Evolutionary conservation across 257 asterid species (phyloP).

Genomic region (Coffea eugenioides): DNA sequence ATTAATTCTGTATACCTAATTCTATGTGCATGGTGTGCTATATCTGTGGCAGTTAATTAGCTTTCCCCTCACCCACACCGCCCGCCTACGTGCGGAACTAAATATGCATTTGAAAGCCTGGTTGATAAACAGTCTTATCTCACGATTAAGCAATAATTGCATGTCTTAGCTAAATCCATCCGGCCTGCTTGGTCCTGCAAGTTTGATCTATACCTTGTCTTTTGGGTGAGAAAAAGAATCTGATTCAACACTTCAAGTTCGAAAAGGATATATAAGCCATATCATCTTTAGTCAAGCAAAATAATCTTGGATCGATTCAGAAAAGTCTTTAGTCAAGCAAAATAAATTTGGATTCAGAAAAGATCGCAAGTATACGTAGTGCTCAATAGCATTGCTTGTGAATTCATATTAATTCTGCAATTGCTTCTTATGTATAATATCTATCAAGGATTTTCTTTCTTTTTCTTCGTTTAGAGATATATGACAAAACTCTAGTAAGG

Average conservation of each 20-base stretch:
- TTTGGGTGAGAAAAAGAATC: background rate
- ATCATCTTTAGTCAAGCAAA: background rate
- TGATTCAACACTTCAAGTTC: slow-evolving; percentile 3
- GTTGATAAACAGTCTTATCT: background rate
- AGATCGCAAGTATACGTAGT: background rate
- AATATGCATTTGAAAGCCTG: no score
- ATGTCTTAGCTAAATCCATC: background rate
- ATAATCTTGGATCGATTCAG: background rate
- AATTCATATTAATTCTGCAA: background rate
- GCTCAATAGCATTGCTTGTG: background rate
- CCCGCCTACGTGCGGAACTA: no score
- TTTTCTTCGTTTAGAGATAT: no score
- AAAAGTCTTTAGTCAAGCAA: background rate
- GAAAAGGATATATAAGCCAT: background rate
- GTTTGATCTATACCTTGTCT: background rate
- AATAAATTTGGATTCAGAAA: background rate
- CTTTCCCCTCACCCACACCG: no score
- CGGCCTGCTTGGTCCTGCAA: background rate
- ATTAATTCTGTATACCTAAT: no score
- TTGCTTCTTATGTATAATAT: background rate
- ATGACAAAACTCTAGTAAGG: background rate
- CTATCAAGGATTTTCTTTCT: no score
- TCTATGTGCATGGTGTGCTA: no score
- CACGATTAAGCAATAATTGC: background rate
- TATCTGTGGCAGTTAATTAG: no score